A percentile compares a stretch with the other conserved stretches of the same genome.
These are phyloP conservation scores for Kwoniella sp. DNA, from an alignment of 768 basidiomycete genomes.

Conservation along the genomic window DNA sequence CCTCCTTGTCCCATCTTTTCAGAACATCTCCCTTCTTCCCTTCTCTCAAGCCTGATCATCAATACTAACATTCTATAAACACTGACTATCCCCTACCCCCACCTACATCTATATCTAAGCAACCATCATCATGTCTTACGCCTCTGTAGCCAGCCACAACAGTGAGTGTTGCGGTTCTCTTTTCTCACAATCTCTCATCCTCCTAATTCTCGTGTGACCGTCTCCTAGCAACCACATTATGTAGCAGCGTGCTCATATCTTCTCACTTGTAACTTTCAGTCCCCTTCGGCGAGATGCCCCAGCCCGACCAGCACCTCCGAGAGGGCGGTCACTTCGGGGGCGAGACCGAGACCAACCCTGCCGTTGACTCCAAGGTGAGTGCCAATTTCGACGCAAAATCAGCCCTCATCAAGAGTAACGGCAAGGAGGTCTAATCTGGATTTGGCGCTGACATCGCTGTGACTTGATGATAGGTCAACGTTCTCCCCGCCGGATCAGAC, in stretches of 20 bases:
- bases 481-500: slow-evolving; percentile 52
- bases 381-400: not conserved
- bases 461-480: slow-evolving; percentile 33
- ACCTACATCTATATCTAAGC: slow-evolving; percentile 2
- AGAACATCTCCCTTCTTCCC: not conserved
- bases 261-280: slow-evolving; percentile 43
- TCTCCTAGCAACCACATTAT: too few relatives aligned
- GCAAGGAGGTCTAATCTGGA: not conserved
- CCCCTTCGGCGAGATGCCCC: slow-evolving; percentile 61
- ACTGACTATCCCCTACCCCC: not conserved
- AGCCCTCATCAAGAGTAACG: not conserved
- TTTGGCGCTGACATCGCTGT: too few relatives aligned
- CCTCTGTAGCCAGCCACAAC: slow-evolving; percentile 67
- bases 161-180: slow-evolving; percentile 51
- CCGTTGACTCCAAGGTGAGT: slow-evolving; percentile 59
- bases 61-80: slow-evolving; percentile 6
- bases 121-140: slow-evolving; percentile 67
- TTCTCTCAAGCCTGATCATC: slow-evolving; percentile 1
- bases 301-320: slow-evolving; percentile 65
- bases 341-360: slow-evolving; percentile 56
- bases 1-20: too few relatives aligned
- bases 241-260: too few relatives aligned
- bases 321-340: slow-evolving; percentile 62
- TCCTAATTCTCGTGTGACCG: not conserved
- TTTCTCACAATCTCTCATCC: not conserved